Base-by-base conservation (phyloP, 2,329 filamentous ascomycete species). In the Paraphoma sp. region DNA sequence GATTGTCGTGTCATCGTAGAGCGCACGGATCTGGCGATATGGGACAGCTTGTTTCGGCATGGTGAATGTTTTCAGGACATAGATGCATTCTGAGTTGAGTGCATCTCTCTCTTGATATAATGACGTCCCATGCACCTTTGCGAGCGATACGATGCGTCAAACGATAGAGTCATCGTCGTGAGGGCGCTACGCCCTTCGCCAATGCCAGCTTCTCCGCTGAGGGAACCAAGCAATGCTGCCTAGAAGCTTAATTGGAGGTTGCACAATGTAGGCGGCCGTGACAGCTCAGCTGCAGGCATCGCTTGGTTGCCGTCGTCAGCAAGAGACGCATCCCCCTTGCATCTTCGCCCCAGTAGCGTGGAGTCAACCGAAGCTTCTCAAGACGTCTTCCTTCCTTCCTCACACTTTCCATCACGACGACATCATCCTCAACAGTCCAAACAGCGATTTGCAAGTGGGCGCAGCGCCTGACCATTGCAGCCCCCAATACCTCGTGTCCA, bases 21-120 rank as follows among this genome's bases (percentile, higher is more conserved):
- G 57, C 12, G 85, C 85, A 36, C 85, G 82, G 57, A 87, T 84
- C 57, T 85, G 80, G 49, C 81, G 80, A 48, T 55, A 60, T 3
- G 64, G 64, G 8, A 53, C 50, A 30, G 43, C n/a, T 45, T 17
- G 29, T n/a, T 45, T 36, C 7, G 49, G 11, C 48, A 56, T 55
- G 28, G 23, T 23, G 23, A 23, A 23, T 23, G 23, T 5, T 23
- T 23, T 23, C 23, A 23, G 23, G 23, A 23, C 5, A 23, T 5
- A 23, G 23, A 23, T 23, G 23, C 23, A 23, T 5, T 23, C 23
- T 23, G 23, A 23, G 23, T 3, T 5, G 23, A 3, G 23, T 23
- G 23, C 23, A 23, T 5, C 23, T 23, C 23, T 23, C 23, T 36
- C 17, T 16, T 31, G 18, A 46, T 46, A 46, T 16, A 18, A 23